These are phyloP conservation scores for Canariomyces notabilis DNA, from an alignment of 2,329 filamentous ascomycete species.

Conservation along the genomic window DNA sequence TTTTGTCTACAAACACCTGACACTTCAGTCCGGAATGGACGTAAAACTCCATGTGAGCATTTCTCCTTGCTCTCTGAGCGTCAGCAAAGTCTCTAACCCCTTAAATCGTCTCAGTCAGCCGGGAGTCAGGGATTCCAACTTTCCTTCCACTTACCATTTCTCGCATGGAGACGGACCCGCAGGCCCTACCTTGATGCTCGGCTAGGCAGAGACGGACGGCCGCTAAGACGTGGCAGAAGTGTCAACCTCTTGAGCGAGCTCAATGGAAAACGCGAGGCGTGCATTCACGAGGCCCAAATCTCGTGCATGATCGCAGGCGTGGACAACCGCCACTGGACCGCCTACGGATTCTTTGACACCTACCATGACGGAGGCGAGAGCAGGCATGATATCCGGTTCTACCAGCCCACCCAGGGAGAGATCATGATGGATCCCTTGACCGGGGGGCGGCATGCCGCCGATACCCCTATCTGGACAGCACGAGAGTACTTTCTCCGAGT, in stretches of 20 bases:
- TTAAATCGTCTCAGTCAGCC: conserved; percentile 1
- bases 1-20: conserved; percentile 17
- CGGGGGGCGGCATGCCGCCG: conserved; percentile 3
- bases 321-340: conserved; percentile 15
- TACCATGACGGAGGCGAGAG: conserved; percentile 16
- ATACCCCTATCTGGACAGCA: conserved; percentile 2
- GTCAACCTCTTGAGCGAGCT: neutral
- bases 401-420: conserved; percentile 6
- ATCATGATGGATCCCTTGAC: conserved; percentile 9
- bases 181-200: neutral
- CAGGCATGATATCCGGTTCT: conserved; percentile 9
- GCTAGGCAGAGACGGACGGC: neutral
- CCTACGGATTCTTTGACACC: conserved; percentile 19
- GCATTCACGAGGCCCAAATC: conserved; percentile 17
- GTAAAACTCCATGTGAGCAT: conserved; percentile 3
- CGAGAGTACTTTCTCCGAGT: conserved; percentile 14
- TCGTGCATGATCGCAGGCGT: conserved; percentile 16
- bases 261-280: neutral
- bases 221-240: conserved; percentile 2
- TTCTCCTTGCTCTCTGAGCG: too few relatives aligned
- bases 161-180: conserved; percentile 6
- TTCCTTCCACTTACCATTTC: conserved; percentile 14
- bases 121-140: conserved; percentile 11
- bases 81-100: neutral
- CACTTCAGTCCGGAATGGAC: conserved; percentile 7